A percentile compares a stretch with the other conserved stretches of the same genome.
Evolutionary conservation across 1,139 yeast species (phyloP).

Genomic region (Debaryomycetaceae sp.): DNA sequence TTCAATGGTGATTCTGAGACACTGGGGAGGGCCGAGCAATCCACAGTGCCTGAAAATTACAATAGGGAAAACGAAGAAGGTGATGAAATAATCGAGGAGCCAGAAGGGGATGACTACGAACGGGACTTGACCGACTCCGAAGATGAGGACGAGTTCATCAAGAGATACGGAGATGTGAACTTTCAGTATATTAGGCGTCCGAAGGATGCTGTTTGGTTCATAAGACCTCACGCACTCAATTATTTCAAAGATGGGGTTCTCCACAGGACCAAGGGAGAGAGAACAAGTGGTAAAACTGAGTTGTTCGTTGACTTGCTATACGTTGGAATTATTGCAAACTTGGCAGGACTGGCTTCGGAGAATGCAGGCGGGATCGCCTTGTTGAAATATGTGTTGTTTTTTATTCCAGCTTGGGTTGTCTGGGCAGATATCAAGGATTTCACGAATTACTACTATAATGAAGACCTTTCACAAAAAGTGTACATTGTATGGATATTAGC

Average conservation of each 20-base stretch:
- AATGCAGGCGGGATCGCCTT: slow-evolving; percentile 48
- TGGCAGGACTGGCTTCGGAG: slow-evolving; percentile 54
- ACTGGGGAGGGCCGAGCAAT: not conserved
- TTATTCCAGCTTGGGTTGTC: slow-evolving; percentile 58
- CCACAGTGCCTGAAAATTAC: not conserved
- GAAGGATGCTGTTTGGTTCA: slow-evolving; percentile 40
- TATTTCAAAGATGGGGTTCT: slow-evolving; percentile 57
- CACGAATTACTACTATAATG: slow-evolving; percentile 62
- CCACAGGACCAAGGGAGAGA: slow-evolving; percentile 54
- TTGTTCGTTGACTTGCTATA: slow-evolving; percentile 61
- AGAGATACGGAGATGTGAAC: slow-evolving; percentile 48
- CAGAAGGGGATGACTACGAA: not conserved
- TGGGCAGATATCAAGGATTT: slow-evolving; percentile 66
- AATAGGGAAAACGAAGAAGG: not conserved
- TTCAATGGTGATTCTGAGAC: not conserved
- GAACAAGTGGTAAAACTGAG: slow-evolving; percentile 51
- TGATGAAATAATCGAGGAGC: not conserved
- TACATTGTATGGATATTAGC: slow-evolving; percentile 54
- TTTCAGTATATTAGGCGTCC: slow-evolving; percentile 50
- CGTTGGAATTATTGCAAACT: slow-evolving; percentile 61
- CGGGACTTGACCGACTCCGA: slow-evolving; percentile 28
- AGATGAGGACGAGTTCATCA: slow-evolving; percentile 45
- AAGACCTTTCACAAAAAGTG: slow-evolving; percentile 54
- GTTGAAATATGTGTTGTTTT: slow-evolving; percentile 48
- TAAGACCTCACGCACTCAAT: slow-evolving; percentile 58